Conservation (phyloP, 495 filamentous ascomycete species). For the Opeltia flavorubescens region DNA sequence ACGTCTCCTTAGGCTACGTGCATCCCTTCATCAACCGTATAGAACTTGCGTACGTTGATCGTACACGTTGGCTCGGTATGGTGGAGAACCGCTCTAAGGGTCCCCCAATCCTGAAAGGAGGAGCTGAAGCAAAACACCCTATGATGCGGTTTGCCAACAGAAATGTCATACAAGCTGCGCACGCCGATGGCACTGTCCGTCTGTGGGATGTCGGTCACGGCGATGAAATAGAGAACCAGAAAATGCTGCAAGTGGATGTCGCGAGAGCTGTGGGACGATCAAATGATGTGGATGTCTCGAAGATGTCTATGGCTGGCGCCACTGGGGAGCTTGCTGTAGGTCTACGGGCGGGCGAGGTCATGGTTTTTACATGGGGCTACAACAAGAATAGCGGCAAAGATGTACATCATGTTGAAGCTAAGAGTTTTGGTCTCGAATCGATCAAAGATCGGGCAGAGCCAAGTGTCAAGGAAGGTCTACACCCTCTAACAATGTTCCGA, state of each 20-base stretch:
- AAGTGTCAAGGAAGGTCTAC: constrained; percentile 61
- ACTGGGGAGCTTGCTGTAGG: constrained; percentile 79
- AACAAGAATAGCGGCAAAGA: constrained; percentile 52
- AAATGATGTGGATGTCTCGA: constrained; percentile 62
- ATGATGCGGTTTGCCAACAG: constrained; percentile 65
- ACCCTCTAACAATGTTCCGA: constrained; percentile 68
- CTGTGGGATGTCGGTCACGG: constrained; percentile 84
- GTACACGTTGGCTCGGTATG: constrained; percentile 81
- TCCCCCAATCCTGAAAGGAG: constrained; percentile 61
- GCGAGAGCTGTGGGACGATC: constrained; percentile 66
- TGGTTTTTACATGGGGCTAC: constrained; percentile 74
- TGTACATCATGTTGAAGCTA: constrained; percentile 36
- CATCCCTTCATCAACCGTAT: constrained; percentile 74
- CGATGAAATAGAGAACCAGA: constrained; percentile 83
- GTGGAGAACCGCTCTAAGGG: constrained; percentile 59
- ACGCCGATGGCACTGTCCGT: constrained; percentile 74
- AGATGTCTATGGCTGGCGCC: constrained; percentile 58
- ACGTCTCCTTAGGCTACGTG: constrained; percentile 66
- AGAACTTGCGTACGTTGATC: constrained; percentile 50
- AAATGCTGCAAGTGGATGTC: constrained; percentile 71
- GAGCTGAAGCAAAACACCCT: constrained; percentile 49
- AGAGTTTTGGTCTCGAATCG: constrained; percentile 47
- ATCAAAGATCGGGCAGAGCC: constrained; percentile 66
- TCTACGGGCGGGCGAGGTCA: constrained; percentile 63
- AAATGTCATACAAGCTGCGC: constrained; percentile 67